Evolutionary conservation across 2,329 filamentous ascomycete species (phyloP).

Genomic region (Thelonectria blattea): DNA sequence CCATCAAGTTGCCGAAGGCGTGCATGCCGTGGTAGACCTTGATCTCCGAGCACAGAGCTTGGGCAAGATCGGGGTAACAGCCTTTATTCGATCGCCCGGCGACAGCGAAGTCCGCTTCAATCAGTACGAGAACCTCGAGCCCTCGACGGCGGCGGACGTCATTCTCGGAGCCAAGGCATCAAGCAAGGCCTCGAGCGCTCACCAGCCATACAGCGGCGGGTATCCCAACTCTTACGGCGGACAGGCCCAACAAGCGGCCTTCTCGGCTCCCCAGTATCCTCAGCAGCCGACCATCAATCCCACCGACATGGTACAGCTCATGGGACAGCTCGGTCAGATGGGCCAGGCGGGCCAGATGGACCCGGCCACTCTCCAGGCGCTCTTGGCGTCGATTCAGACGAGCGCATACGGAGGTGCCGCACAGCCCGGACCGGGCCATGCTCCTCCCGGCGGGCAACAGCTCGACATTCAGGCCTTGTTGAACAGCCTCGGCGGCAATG

Average conservation of each 20-base stretch:
- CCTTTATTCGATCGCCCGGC: constrained; percentile 83
- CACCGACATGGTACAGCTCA: constrained; percentile 66
- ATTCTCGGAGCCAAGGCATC: constrained; percentile 72
- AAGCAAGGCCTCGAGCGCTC: constrained; percentile 29
- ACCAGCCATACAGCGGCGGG: constrained; percentile 35
- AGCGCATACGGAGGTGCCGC: constrained; percentile 26
- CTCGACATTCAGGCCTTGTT: constrained; percentile 56
- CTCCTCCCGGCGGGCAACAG: constrained; percentile 39
- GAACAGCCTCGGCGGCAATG: constrained; percentile 44
- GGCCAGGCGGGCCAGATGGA: constrained; percentile 65
- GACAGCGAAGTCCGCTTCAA: constrained; percentile 80
- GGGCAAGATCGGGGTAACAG: constrained; percentile 79
- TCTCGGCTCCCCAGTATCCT: constrained; percentile 42
- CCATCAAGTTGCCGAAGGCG: constrained; percentile 86
- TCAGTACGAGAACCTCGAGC: constrained; percentile 84
- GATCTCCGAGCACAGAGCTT: constrained; percentile 71
- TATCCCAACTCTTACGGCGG: constrained; percentile 43
- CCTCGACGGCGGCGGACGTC: constrained; percentile 78
- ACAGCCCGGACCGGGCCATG: constrained; percentile 30
- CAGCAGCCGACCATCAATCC: constrained; percentile 41
- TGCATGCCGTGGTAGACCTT: constrained; percentile 82
- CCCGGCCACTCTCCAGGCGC: constrained; percentile 70
- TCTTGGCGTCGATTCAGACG: constrained; percentile 65
- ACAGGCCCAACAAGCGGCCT: constrained; percentile 39
- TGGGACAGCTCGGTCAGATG: constrained; percentile 70